Conservation (phyloP, 202 grass and related monocot species). For the Digitaria exilis region DNA sequence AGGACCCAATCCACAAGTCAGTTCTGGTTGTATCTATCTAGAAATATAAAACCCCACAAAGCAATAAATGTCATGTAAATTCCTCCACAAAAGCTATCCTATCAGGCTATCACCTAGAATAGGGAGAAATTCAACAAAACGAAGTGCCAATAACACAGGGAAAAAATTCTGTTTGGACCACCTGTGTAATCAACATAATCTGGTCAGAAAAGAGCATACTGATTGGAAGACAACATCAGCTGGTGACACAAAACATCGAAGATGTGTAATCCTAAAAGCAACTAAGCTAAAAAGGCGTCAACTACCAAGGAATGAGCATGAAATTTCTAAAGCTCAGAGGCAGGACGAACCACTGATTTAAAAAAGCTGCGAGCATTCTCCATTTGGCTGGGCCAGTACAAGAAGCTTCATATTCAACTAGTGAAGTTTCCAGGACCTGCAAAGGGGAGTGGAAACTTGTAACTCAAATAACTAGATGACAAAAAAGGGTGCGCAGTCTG, state of each 20-base stretch:
- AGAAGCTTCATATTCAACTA: conserved; percentile 70
- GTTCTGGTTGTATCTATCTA: not conserved
- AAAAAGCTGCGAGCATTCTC: conserved; percentile 66
- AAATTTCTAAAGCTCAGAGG: conserved; percentile 27
- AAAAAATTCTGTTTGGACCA: not conserved
- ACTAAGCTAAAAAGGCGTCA: not conserved
- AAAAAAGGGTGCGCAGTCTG: not conserved
- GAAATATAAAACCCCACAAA: not conserved
- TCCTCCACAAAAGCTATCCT: conserved; percentile 4
- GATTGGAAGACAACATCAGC: not conserved
- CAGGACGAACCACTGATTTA: conserved; percentile 66
- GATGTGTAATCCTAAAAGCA: not conserved
- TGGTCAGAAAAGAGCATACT: not conserved
- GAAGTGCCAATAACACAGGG: not conserved
- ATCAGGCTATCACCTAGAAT: not conserved
- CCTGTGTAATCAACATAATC: not conserved
- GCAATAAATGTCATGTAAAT: not conserved
- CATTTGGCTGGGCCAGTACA: conserved; percentile 79
- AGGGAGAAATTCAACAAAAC: not conserved
- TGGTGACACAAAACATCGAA: not conserved
- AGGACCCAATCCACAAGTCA: too few species aligned
- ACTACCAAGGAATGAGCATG: not conserved
- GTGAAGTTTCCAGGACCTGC: conserved; percentile 62
- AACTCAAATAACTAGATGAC: conserved; percentile 2
- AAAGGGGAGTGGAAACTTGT: conserved; percentile 27